phyloP scores from a whole-genome alignment of 495 filamentous ascomycete species.

The Lentithecium fluviatile region DNA sequence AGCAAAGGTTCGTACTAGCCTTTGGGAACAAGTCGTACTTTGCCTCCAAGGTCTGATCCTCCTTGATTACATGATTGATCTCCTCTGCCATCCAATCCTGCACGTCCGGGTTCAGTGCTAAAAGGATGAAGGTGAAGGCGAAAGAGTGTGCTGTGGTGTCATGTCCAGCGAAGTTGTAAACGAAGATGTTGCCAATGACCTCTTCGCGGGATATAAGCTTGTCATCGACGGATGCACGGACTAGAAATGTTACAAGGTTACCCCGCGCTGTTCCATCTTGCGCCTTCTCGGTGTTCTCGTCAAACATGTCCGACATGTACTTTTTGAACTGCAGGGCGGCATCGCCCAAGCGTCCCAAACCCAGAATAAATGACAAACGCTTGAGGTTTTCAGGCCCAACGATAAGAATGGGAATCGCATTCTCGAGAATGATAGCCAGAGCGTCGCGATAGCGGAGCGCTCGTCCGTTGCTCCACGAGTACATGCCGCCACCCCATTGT shows the following conservation, averaged over 20 bases:
- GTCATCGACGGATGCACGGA: conserved; percentile 21
- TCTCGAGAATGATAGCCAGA: conserved; percentile 5
- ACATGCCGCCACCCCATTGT: conserved; percentile 79
- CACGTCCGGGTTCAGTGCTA: conserved; percentile 45
- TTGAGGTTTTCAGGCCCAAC: conserved; percentile 16
- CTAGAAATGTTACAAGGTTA: conserved; percentile 16
- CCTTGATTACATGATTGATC: conserved; percentile 36
- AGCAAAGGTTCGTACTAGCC: conserved; percentile 3
- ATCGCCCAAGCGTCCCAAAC: not conserved
- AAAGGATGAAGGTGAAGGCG: conserved; percentile 45
- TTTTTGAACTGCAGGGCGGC: conserved; percentile 12
- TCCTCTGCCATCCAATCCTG: conserved; percentile 50
- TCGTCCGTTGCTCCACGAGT: conserved; percentile 64
- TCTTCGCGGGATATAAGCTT: conserved; percentile 42
- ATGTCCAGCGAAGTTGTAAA: conserved; percentile 54
- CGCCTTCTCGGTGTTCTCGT: conserved; percentile 7
- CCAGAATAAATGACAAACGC: not conserved
- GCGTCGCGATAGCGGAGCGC: conserved; percentile 28
- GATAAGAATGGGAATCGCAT: conserved; percentile 5
- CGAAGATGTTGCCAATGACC: conserved; percentile 52
- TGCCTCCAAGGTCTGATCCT: not conserved
- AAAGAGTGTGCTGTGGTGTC: conserved; percentile 52
- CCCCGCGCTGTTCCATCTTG: not conserved
- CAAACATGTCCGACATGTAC: conserved; percentile 20
- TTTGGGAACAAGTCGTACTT: conserved; percentile 6